Evolutionary conservation across 2,329 filamentous ascomycete species (phyloP), one percentile per base, ranked within the genome.

Genomic region (Mycosphaerella sp.): DNA sequence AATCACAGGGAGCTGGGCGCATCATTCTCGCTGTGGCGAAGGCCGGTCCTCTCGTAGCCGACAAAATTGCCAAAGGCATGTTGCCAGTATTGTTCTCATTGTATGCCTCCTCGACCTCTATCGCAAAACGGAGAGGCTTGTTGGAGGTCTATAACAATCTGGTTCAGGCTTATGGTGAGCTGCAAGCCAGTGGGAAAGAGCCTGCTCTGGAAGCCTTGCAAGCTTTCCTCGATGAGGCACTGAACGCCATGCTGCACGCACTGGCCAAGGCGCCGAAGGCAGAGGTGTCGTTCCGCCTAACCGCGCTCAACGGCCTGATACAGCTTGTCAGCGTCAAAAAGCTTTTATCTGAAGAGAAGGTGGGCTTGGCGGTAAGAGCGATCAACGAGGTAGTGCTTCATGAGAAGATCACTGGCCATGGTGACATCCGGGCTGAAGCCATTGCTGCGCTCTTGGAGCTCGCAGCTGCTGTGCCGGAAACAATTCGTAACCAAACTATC

Each of bases 401-500:
- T 45, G 80, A 83, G 61, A 76, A 81, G 48, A 75, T 78, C 1
- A 72, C 77, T 44, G 77, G 78, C 8, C 77, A 79, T 48, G 76
- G 79, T 51, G 78, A 82, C 55, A 70, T 84, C 34, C 81, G 81
- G 58, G 74, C 78, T 55, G 76, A 80, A 57, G 80, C 82, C 5
- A 79, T 85, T 55, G 70, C 73, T 34, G 77, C 78, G 23, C 73
- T 87, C 43, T 76, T 80, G 3, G 78, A 82, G 34, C 77, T 86
- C 41, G 83, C 83, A 6, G 79, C 79, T 56, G 76, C 81, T 55
- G 83, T 82, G 61, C 80, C 83, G 14, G 76, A 78, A 45, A 69
- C 83, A 9, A 80, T 86, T 29, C 79, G 84, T 62, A 78, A 84
- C 45, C 82, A 82, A 53, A 81, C 82, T 0, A 81, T 86, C 62